Evolutionary conservation across 106 monocot genomes (phyloP), one percentile per base, ranked within the genome.

Genomic region (Dioscorea dumetorum): DNA sequence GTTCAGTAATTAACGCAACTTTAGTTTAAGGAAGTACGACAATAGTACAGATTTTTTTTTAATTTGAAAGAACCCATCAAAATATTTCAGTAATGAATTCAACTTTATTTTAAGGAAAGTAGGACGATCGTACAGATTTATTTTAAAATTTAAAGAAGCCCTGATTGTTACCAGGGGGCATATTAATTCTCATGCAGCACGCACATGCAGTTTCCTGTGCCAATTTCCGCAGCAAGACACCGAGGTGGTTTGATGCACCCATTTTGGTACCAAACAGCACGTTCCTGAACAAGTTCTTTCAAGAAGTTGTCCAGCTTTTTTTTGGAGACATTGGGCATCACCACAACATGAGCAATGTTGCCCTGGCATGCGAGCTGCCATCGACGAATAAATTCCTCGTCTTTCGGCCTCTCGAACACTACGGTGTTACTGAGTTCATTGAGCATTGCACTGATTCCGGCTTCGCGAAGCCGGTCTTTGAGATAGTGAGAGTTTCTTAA

Each of bases 341-440:
- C 97, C 48, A 92, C 92, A 5, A 93, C 97, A 69, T 99, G 97
- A 17, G 97, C 97, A 19, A 92, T 90, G 52, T 69, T 87, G 8
- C 92, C 97, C 70, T 92, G 71, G 18, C 97, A 90, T 21, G 97
- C 92, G 6, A 92, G 87, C 77, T 99, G 97, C 97, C 97, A 93
- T 11, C 86, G 53, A 0, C 87, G 79, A 18, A 92, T 77, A 61
- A 99, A 93, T 35, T 87, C 85, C 48, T 93, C 92, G 11, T 85
- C 89, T 62, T 74, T 78, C 0, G 97, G 92, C 72, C 97, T 79
- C 74, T 99, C 92, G 17, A 99, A 84, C 50, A 99, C 97, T n/a
- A 92, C 97, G 0, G 92, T 99, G 81, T 92, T 99, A 53, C 97
- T 92, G 32, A 99, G 81, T 76, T 92, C 92, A 48, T 99, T 99